Evolutionary conservation across 768 basidiomycete species (phyloP).

Genomic region (Hypsizygus marmoreus): DNA sequence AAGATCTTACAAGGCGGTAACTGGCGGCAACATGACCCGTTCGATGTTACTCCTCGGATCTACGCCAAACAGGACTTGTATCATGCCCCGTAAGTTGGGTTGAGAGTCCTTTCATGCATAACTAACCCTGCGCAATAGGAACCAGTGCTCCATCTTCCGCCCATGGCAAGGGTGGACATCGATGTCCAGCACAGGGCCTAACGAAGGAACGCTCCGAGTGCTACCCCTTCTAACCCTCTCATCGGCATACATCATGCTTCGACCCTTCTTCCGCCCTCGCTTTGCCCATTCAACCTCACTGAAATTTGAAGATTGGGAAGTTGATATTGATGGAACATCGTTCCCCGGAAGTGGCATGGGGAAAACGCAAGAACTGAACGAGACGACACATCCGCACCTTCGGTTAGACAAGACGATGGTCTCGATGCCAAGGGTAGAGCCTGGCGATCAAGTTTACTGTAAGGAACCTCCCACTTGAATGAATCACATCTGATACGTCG

Average conservation of each 20-base stretch:
- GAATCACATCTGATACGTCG: background rate
- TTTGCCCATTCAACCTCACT: conserved; percentile 27
- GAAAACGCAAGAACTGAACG: conserved; percentile 56
- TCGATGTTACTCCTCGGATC: conserved; percentile 47
- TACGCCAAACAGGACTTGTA: conserved; percentile 64
- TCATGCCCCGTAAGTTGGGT: conserved; percentile 48
- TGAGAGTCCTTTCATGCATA: conserved; percentile 10
- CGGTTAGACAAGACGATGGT: conserved; percentile 56
- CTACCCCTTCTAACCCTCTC: conserved; percentile 57
- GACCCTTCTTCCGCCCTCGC: conserved; percentile 63
- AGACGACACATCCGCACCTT: conserved; percentile 65
- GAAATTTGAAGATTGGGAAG: conserved; percentile 52
- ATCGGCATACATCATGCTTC: conserved; percentile 61
- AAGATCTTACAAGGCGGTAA: conserved; percentile 45
- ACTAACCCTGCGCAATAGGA: conserved; percentile 27
- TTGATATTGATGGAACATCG: conserved; percentile 49
- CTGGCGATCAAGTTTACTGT: conserved; percentile 69
- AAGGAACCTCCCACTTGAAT: conserved; percentile 7
- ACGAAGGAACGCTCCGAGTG: conserved; percentile 66
- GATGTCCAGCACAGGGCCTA: conserved; percentile 52
- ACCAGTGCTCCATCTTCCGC: conserved; percentile 54
- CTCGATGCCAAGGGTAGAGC: conserved; percentile 56
- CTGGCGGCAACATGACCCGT: conserved; percentile 55
- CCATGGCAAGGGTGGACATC: conserved; percentile 64
- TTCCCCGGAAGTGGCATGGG: conserved; percentile 61